Percentiles rank a stretch among this genome's conserved stretches.
Evolutionary conservation across 345 rosid genomes (phyloP).

Genomic region (Dovyalis caffra): DNA sequence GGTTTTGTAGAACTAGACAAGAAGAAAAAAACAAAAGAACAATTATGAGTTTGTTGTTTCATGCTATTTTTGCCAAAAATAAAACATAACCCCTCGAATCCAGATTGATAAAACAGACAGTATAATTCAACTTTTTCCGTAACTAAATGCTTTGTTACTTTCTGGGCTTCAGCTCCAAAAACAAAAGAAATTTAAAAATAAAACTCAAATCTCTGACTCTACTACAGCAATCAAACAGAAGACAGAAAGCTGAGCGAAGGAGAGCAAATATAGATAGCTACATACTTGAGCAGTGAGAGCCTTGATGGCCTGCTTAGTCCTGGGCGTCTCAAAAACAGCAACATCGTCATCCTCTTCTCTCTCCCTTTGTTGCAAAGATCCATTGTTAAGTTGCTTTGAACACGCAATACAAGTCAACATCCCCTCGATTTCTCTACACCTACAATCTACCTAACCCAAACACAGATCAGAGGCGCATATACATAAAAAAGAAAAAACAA

Average conservation of each 20-base stretch:
- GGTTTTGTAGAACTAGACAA: background rate
- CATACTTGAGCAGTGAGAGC: conserved; percentile 75
- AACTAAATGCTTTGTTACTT: background rate
- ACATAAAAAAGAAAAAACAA: background rate
- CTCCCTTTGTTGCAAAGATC: conserved; percentile 49
- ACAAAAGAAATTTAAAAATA: conserved; percentile 18
- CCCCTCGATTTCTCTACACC: conserved; percentile 4
- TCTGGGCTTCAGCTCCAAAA: background rate
- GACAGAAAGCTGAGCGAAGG: background rate
- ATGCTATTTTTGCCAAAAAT: background rate
- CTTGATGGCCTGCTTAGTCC: conserved; percentile 71
- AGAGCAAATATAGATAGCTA: background rate
- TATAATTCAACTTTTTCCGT: background rate
- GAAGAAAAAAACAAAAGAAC: conserved; percentile 9
- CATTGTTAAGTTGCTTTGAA: conserved; percentile 66
- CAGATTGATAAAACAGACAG: background rate
- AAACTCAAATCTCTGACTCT: conserved; percentile 14
- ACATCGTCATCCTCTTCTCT: conserved; percentile 46
- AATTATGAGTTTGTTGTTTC: background rate
- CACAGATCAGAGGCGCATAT: conserved; percentile 25
- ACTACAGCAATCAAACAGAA: conserved; percentile 25
- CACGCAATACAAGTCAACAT: conserved; percentile 95
- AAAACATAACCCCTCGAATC: background rate
- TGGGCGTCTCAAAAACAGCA: conserved; percentile 49
- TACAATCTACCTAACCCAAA: conserved; percentile 13